Evolutionary conservation across 1,284 basidiomycete genomes (phyloP), one percentile per base, ranked within the genome.

Genomic region (Austroboletus niveus): DNA sequence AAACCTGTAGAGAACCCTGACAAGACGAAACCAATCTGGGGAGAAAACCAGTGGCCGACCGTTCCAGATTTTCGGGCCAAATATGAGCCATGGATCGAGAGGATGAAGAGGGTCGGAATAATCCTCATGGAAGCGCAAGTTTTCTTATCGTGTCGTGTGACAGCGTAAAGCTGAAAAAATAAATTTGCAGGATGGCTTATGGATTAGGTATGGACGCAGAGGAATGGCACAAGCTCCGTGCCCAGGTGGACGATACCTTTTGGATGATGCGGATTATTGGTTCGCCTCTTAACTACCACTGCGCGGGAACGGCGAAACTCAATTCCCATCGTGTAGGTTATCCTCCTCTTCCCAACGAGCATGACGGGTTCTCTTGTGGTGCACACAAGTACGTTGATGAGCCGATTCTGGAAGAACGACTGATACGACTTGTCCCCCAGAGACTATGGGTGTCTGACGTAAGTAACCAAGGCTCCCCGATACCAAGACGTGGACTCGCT

Each of bases 381-480:
- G 87, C 87, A 48, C 90, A 93, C 70, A 90, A 85, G 84, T 89
- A 63, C 62, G 73, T 56, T 8, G 39, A 44, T 22, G 7, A 27
- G 30, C 34, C 40, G 22, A 32, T 38, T 43, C 48, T 38, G 47
- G 22, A 50, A 51, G 39, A 38, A 24, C 20, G 15, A 45, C n/a
- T 38, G 12, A 7, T 46, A 51, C 62, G 36, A 49, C 48, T 36
- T 12, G 40, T 31, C 40, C 36, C 51, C 20, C 63, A 89, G 85
- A 63, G 92, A 94, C 65, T 94, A 93, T 58, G 91, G 92, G 14
- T 92, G 89, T 67, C 67, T 93, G 57, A 92, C 90, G 88, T 90
- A 70, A 64, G 88, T 90, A 70, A 64, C 78, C 61, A 32, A 41
- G 12, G 11, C 31, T 35, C 48, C 41, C 35, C 48, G 34, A 42